phyloP scores from a whole-genome alignment of 2,329 filamentous ascomycete genomes.

The Emmonsiellopsis sp. region DNA sequence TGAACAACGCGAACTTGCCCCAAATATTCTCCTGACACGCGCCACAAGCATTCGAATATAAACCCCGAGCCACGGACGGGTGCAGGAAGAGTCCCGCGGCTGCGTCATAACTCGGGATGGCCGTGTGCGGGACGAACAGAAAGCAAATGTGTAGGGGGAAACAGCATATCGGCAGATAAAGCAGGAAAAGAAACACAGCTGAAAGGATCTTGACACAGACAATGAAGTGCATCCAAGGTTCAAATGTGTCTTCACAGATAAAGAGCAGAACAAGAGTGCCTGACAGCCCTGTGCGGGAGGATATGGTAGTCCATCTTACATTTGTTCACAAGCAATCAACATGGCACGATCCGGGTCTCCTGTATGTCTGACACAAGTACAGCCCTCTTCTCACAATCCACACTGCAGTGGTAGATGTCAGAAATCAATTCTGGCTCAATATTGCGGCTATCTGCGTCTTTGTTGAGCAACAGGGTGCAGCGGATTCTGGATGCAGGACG shows the following conservation, averaged over 20 bases:
- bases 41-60: neutral
- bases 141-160: neutral
- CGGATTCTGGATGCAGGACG: neutral
- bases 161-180: neutral
- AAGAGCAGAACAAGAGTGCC: neutral
- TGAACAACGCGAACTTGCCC: neutral
- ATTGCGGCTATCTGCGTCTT: neutral
- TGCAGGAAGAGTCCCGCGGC: neutral
- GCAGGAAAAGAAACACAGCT: neutral
- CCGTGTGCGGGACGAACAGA: neutral
- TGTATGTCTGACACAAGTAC: neutral
- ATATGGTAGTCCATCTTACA: neutral
- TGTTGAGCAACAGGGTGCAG: neutral
- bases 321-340: neutral
- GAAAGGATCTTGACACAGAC: neutral
- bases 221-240: neutral
- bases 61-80: neutral
- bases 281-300: too few species aligned
- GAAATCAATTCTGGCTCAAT: neutral
- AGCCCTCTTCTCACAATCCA: neutral
- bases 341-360: neutral
- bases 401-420: neutral
- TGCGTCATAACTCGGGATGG: neutral
- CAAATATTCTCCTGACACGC: neutral
- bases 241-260: neutral